Evolutionary conservation across 2,329 filamentous ascomycete species (phyloP).

Genomic region (Pyrenochaeta sp.): DNA sequence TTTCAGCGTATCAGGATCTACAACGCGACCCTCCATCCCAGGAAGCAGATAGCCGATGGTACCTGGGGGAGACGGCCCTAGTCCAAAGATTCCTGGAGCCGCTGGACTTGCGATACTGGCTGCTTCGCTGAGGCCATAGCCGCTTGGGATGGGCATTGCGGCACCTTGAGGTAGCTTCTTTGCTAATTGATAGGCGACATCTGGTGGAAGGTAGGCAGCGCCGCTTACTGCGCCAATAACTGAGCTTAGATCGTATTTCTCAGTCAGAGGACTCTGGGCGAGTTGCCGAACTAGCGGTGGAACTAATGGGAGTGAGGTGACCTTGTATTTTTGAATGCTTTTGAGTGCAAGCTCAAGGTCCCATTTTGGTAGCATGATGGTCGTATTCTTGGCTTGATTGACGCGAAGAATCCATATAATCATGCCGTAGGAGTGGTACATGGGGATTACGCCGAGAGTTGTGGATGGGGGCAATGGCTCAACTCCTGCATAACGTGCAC

Average conservation of each 20-base stretch:
- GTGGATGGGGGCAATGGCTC: slow-evolving; percentile 27
- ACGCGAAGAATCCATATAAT: slow-evolving; percentile 39
- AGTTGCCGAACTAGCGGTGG: slow-evolving; percentile 39
- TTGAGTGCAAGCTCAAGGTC: slow-evolving; percentile 32
- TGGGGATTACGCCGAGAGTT: slow-evolving; percentile 35
- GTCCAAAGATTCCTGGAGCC: slow-evolving; percentile 34
- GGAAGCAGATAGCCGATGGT: slow-evolving; percentile 39
- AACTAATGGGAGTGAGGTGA: slow-evolving; percentile 35
- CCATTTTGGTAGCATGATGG: slow-evolving; percentile 37
- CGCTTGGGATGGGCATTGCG: slow-evolving; percentile 30
- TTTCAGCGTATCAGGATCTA: slow-evolving; percentile 33
- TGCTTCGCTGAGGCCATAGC: slow-evolving; percentile 40
- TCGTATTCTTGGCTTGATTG: slow-evolving; percentile 31
- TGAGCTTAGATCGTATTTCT: slow-evolving; percentile 35
- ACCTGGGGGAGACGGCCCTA: slow-evolving; percentile 26
- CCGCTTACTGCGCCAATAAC: slow-evolving; percentile 32
- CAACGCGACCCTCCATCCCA: slow-evolving; percentile 37
- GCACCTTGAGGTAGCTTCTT: slow-evolving; percentile 36
- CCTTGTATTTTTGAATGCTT: slow-evolving; percentile 35
- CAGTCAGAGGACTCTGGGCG: slow-evolving; percentile 32
- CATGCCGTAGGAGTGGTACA: slow-evolving; percentile 45
- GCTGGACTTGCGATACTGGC: slow-evolving; percentile 35
- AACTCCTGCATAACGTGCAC: slow-evolving; percentile 24
- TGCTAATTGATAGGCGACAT: slow-evolving; percentile 37
- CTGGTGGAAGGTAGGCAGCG: slow-evolving; percentile 38